These are phyloP conservation scores for Malassezia japonica DNA, from an alignment of 1,284 basidiomycete species.

Conservation along the genomic window DNA sequence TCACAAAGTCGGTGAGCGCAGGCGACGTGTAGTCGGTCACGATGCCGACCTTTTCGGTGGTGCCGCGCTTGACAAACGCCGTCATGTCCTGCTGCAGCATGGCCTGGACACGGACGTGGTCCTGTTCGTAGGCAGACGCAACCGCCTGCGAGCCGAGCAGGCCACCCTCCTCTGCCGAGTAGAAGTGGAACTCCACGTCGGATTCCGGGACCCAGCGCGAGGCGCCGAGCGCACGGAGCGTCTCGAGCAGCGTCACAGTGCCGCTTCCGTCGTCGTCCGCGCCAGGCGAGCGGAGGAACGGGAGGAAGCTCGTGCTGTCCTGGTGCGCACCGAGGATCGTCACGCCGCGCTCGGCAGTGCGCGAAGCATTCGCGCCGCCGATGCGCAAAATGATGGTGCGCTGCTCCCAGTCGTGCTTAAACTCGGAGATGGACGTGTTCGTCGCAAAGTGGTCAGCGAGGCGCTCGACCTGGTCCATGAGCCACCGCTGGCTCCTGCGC, in stretches of 20 bases:
- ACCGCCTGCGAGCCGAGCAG: slow-evolving; percentile 87
- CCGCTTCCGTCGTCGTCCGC: slow-evolving; percentile 82
- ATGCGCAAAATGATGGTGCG: slow-evolving; percentile 61
- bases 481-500: slow-evolving; percentile 65
- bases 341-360: slow-evolving; percentile 47
- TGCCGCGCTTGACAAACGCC: slow-evolving; percentile 87
- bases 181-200: slow-evolving; percentile 90
- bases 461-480: slow-evolving; percentile 49
- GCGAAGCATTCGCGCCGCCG: slow-evolving; percentile 21
- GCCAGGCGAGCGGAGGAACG: slow-evolving; percentile 37
- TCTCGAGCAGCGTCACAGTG: slow-evolving; percentile 79
- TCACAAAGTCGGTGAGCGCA: slow-evolving; percentile 64
- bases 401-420: slow-evolving; percentile 83
- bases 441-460: slow-evolving; percentile 11
- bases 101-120: slow-evolving; percentile 60
- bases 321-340: slow-evolving; percentile 73
- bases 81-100: slow-evolving; percentile 58
- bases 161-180: slow-evolving; percentile 85
- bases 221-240: slow-evolving; percentile 71
- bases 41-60: slow-evolving; percentile 75
- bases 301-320: slow-evolving; percentile 56
- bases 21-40: slow-evolving; percentile 77
- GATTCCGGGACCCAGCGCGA: slow-evolving; percentile 63
- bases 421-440: slow-evolving; percentile 59
- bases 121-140: slow-evolving; percentile 64